phyloP scores from a whole-genome alignment of 1,139 yeast species.

The Keqinozyma sinolaborantium region DNA sequence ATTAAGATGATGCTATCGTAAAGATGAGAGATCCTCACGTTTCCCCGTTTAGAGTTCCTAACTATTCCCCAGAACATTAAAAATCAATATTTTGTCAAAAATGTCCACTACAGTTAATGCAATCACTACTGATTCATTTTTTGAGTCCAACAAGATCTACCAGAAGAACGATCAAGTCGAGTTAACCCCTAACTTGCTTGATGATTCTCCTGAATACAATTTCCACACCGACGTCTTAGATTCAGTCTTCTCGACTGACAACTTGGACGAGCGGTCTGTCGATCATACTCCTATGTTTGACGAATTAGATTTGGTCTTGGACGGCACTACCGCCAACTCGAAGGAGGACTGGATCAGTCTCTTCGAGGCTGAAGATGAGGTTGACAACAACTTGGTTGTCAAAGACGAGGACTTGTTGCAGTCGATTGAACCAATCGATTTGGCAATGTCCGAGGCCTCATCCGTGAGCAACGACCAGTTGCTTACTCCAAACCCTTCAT shows the following conservation, averaged over 20 bases:
- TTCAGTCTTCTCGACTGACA: conserved; percentile 54
- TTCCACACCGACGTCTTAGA: conserved; percentile 60
- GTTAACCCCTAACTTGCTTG: background rate
- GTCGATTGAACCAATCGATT: conserved; percentile 1
- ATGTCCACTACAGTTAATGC: background rate
- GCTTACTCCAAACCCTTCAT: conserved; percentile 31
- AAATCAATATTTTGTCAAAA: background rate
- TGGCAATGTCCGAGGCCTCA: conserved; percentile 3
- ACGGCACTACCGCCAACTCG: conserved; percentile 42
- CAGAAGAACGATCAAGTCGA: background rate
- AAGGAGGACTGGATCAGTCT: conserved; percentile 63
- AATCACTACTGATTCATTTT: background rate
- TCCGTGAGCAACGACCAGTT: conserved; percentile 17
- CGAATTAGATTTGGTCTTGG: conserved; percentile 45
- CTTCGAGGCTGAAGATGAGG: conserved; percentile 40
- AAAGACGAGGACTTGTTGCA: conserved; percentile 18
- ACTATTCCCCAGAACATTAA: background rate
- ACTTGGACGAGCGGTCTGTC: conserved; percentile 25
- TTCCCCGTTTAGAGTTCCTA: background rate
- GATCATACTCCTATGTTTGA: conserved; percentile 67
- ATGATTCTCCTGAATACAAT: conserved; percentile 14
- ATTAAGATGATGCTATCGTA: background rate
- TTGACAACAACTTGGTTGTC: conserved; percentile 22
- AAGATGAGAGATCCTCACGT: background rate
- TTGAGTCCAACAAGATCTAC: background rate